These are phyloP conservation scores for Cryptococcus sp. DNA, from an alignment of 1,284 basidiomycete species.

Conservation along the genomic window DNA sequence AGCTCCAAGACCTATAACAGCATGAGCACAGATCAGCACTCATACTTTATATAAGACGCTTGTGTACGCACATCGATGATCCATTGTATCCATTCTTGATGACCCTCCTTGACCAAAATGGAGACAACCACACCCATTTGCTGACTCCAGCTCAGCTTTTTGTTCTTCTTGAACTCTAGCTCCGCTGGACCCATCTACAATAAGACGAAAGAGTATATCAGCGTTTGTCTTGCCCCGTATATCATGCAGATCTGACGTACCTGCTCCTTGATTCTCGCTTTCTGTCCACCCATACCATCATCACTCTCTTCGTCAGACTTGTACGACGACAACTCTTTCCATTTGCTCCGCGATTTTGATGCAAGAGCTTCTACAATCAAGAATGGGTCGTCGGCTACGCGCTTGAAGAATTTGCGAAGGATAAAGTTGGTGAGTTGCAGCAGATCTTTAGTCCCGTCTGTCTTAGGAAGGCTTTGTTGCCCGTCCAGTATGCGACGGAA, in stretches of 20 bases:
- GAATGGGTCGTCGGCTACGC: conserved; percentile 74
- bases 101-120: conserved; percentile 67
- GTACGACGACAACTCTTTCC: conserved; percentile 82
- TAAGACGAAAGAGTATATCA: background rate
- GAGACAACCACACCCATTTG: conserved; percentile 82
- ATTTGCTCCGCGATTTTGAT: conserved; percentile 80
- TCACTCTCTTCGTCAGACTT: conserved; percentile 60
- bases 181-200: conserved; percentile 59
- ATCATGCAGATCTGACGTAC: conserved; percentile 18
- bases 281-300: conserved; percentile 56
- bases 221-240: background rate
- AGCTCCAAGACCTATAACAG: conserved; percentile 64
- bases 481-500: conserved; percentile 81
- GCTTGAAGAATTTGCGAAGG: conserved; percentile 88
- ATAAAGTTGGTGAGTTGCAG: conserved; percentile 78
- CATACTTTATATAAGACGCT: background rate
- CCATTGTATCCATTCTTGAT: conserved; percentile 72
- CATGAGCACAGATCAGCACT: background rate
- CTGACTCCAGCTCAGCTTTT: conserved; percentile 73
- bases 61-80: conserved; percentile 65
- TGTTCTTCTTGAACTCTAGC: conserved; percentile 80
- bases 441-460: conserved; percentile 78
- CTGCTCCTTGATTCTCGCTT: conserved; percentile 52
- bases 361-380: conserved; percentile 85
- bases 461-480: conserved; percentile 70